Evolutionary conservation across 257 asterid genomes (phyloP), one percentile per base, ranked within the genome.

Genomic region (Scutellaria minor): DNA sequence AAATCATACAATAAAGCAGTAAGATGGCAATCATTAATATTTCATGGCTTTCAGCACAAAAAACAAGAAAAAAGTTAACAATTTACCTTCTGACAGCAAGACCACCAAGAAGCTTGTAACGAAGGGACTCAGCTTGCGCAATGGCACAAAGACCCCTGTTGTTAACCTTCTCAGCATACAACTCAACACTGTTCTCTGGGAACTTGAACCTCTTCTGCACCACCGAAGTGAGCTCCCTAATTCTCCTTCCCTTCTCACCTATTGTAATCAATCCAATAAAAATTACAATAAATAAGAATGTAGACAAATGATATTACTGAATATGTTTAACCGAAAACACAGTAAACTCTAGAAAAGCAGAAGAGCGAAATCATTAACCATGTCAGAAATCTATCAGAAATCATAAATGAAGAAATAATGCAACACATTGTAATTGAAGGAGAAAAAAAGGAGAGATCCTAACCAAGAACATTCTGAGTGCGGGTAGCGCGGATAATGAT

Each of bases 401-500:
- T 3, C 48, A 0, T 0, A 11, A 20, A 8, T 44, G 40, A 7
- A 40, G 51, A 3, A 66, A 8, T 12, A 37, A 48, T 11, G 7
- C 66, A 15, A 51, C 0, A 5, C 7, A 64, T 15, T 37, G 11
- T 10, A 18, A 55, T 1, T 2, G 3, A 47, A 6, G 20, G 12
- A 24, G 4, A 46, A n/a, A 12, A 24, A 10, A 24, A n/a, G 1
- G 3, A 7, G 37, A 0, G 42, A 31, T 41, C 31, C 50, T 61
- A 39, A 87, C 96, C 95, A 2, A 90, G 90, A 61, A 90, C 91
- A 52, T 88, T 90, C 57, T 90, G 95, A 48, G 95, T 84, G 66
- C 96, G 95, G 22, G 95, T 90, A 0, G 95, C 96, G 45, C 95
- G 87, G 42, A 88, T 90, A 73, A 89, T 87, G 80, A 89, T 85